These are phyloP conservation scores for Aspergillus felis DNA, from an alignment of 2,329 filamentous ascomycete species.

Conservation along the genomic window DNA sequence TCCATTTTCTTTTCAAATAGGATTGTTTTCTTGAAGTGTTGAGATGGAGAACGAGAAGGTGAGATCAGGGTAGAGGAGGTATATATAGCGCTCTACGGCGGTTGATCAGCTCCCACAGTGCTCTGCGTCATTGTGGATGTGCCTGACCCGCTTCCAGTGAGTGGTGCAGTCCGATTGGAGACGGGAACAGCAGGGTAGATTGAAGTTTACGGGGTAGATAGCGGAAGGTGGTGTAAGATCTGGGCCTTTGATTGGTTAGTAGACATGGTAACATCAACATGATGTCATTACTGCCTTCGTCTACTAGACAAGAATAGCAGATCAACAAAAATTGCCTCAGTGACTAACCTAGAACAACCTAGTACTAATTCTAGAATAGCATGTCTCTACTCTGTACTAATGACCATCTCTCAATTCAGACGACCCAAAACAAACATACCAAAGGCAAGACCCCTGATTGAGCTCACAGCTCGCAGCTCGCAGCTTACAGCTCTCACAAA, in stretches of 20 bases:
- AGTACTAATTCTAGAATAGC: too few relatives aligned
- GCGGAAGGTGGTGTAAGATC: neutral
- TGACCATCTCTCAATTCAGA: too few relatives aligned
- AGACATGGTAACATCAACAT: neutral
- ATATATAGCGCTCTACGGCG: neutral
- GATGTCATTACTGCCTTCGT: too few relatives aligned
- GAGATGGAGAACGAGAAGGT: neutral
- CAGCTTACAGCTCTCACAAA: too few relatives aligned
- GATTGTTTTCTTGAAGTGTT: neutral
- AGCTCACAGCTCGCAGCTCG: too few relatives aligned
- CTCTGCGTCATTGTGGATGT: neutral
- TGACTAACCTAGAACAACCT: too few relatives aligned
- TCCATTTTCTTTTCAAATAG: conserved; percentile 17
- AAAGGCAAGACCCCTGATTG: too few relatives aligned
- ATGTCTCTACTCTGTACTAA: too few relatives aligned
- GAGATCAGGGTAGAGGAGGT: neutral
- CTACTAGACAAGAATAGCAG: too few relatives aligned
- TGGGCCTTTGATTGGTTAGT: neutral
- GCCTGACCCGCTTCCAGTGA: too few relatives aligned
- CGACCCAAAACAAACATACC: too few relatives aligned
- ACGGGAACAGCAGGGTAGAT: neutral
- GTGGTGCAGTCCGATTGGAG: neutral
- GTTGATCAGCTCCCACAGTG: neutral
- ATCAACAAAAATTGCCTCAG: too few relatives aligned
- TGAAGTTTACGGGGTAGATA: neutral